Evolutionary conservation across 164 flowering plant species (phyloP), one percentile per base, ranked within the genome.

Genomic region (Santalum album): DNA sequence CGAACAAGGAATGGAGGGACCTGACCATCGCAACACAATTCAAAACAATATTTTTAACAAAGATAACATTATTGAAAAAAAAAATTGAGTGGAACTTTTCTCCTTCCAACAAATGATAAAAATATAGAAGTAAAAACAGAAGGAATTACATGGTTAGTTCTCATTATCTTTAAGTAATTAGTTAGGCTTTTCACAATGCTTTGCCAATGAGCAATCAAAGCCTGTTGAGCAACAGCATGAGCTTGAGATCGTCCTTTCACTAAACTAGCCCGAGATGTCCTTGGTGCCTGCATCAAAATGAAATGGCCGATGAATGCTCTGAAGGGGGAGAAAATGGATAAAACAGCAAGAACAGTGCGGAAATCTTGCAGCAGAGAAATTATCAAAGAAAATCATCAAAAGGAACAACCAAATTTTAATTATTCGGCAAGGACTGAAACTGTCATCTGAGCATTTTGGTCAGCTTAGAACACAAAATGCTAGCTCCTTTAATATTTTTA

Each of bases 151-250:
- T 72, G 73, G 69, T 94, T 94, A 58, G 82, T 84, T 75, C 70
- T 94, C 87, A 94, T 68, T 19, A 65, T 79, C 57, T 74, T 74
- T 63, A 90, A 69, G 67, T 78, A 86, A 64, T 50, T 82, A 61
- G 80, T 70, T 17, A 94, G 67, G 73, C 80, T 77, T 72, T 81
- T 90, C 49, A 87, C 96, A 53, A 94, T 90, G 78, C 96, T 86
- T 69, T 87, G 97, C 99, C 97, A 94, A 56, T 90, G 99, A 65
- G 88, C 89, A 69, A 86, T 90, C 42, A 88, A 72, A 62, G 94
- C 91, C 77, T 90, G 95, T 69, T 94, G 99, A 74, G 95, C 96
- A 56, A 75, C 91, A 48, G 90, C 89, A 78, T 84, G 86, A 58
- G 96, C 95, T 62, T 86, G 90, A 20, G 95, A 69, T 23, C 97